Evolutionary conservation across 768 basidiomycete species (phyloP).

Genomic region (Mrakia blollopis): DNA sequence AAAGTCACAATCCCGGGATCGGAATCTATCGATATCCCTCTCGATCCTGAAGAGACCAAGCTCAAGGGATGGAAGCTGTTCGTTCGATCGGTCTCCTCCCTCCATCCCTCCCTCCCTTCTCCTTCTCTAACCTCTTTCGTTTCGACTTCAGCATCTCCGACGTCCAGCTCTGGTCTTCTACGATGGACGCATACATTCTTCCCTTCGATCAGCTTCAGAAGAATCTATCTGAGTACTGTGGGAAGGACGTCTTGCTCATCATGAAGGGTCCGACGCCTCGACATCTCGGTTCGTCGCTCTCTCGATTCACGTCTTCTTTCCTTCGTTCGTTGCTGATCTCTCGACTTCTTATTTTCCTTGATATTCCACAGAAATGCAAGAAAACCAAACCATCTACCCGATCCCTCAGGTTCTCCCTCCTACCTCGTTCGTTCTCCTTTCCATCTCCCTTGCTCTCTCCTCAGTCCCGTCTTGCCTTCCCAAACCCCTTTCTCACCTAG

Average conservation of each 20-base stretch:
- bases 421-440: background rate
- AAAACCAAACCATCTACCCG: background rate
- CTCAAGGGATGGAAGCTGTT: constrained; percentile 4
- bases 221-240: background rate
- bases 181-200: constrained; percentile 16
- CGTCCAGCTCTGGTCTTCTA: constrained; percentile 10
- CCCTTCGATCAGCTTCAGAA: background rate
- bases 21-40: constrained; percentile 5
- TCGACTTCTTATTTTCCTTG: background rate
- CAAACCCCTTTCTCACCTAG: too few species aligned
- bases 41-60: constrained; percentile 4
- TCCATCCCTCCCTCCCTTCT: background rate
- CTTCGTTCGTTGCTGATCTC: background rate
- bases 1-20: background rate
- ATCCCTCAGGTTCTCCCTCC: constrained; percentile 1
- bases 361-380: background rate
- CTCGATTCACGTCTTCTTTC: background rate
- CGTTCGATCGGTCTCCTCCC: background rate
- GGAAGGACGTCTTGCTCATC: background rate
- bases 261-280: constrained; percentile 19
- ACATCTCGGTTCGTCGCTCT: background rate
- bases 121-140: background rate
- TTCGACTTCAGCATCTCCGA: background rate
- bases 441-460: too few species aligned
- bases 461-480: too few species aligned